Base-by-base conservation (phyloP, 768 basidiomycete species). In the Tulasnella sp. region DNA sequence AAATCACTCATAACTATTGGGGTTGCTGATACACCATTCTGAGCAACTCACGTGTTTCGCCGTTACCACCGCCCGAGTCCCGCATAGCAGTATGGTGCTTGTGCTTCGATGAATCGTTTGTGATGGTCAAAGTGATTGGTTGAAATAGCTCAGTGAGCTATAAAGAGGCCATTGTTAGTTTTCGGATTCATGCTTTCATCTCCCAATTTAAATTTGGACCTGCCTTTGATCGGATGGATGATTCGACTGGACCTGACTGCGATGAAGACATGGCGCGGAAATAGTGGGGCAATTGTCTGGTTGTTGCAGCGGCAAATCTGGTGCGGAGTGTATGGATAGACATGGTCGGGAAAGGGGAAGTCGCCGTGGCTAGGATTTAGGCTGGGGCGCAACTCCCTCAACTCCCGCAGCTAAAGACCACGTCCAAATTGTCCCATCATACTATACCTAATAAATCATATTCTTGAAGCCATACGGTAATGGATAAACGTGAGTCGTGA, bases 21-120 rank as follows among this genome's bases (percentile, higher is more conserved):
- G 48, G 34, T n/a, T 44, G 11, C 12, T 46, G 51, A 27, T 43
- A 60, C 9, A 65, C 61, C 50, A 62, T 64, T 54, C 55, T 49
- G n/a, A n/a, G n/a, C n/a, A n/a, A 79, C 85, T 65, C 76, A 92
- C 89, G 89, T 49, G 90, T 87, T 76, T 91, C 89, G 60, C 82
- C 83, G 66, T 75, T 81, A 45, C 78, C 80, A 63, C 79, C 81
- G 57, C 76, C 79, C 69, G 80, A 75, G 45, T 76, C 82, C 68
- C 78, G 78, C 89, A 92, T 92, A 49, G 89, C 76, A 58, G 78
- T 77, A 72, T 92, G 89, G 73, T 91, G 85, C 66, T 85, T 79
- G 71, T 92, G 89, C 72, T 86, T 77, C 79, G 81, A 83, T 53
- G 89, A 91, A 66, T 92, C 85, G 71, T 92, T 92, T 34, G 76